Conservation (phyloP, 164 flowering plant genomes). For the Vitis rotundifolia region DNA sequence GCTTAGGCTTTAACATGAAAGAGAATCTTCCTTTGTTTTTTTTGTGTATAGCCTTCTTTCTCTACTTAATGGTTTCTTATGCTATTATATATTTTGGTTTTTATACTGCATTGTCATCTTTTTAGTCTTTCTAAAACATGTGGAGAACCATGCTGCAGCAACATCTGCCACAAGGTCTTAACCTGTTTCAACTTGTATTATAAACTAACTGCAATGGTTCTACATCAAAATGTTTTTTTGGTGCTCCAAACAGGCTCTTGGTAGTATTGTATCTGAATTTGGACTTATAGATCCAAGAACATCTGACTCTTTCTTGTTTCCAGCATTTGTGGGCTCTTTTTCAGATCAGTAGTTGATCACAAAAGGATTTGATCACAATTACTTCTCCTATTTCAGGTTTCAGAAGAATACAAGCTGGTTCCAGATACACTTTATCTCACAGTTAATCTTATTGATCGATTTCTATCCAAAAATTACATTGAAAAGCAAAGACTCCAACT, state of each 20-base stretch:
- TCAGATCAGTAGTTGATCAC: background rate
- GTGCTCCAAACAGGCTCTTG: background rate
- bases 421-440: conserved; percentile 97
- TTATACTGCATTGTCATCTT: background rate
- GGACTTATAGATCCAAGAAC: too few species aligned
- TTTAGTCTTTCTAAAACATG: too few species aligned
- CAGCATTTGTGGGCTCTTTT: background rate
- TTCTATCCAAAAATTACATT: conserved; percentile 68
- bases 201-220: too few species aligned
- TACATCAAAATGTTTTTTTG: too few species aligned
- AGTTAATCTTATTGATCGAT: conserved; percentile 81
- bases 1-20: too few species aligned
- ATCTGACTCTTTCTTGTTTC: background rate
- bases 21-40: background rate
- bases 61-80: too few species aligned
- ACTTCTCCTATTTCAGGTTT: conserved; percentile 60
- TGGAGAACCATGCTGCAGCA: too few species aligned
- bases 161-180: too few species aligned
- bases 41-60: background rate
- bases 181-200: too few species aligned
- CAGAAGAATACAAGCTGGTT: conserved; percentile 90
- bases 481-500: conserved; percentile 86
- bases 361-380: background rate
- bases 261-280: background rate
- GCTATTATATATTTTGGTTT: background rate